A percentile compares a stretch with the other conserved stretches of the same genome.
Conservation (phyloP, 2,329 filamentous ascomycete genomes). For the Aureobasidium mangrovei region DNA sequence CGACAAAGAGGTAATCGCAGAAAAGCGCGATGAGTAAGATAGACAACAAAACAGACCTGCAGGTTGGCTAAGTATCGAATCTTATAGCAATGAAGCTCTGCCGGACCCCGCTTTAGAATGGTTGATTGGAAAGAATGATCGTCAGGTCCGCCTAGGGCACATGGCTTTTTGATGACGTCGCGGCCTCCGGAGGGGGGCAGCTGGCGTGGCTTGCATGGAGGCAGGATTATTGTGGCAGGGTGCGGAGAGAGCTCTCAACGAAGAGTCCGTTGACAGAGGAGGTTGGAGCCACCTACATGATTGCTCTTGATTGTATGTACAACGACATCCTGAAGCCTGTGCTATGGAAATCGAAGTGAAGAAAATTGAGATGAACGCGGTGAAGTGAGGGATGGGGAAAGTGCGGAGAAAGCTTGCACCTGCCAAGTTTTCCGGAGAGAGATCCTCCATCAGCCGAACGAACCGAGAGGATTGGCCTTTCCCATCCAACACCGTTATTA, state of each 20-base stretch:
- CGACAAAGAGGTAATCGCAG: background rate
- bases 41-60: conserved; percentile 4
- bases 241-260: background rate
- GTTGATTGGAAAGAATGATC: conserved; percentile 2
- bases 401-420: conserved; percentile 1
- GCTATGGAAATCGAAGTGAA: background rate
- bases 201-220: background rate
- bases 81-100: conserved; percentile 3
- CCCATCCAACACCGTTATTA: background rate
- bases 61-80: background rate
- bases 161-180: conserved; percentile 12
- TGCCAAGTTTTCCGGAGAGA: conserved; percentile 7
- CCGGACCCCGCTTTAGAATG: conserved; percentile 8
- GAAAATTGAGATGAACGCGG: background rate
- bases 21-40: background rate
- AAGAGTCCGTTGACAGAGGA: background rate
- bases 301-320: too few species aligned
- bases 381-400: background rate
- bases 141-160: conserved; percentile 4
- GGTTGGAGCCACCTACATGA: too few species aligned
- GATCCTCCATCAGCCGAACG: conserved; percentile 3
- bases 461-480: conserved; percentile 1
- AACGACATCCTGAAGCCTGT: background rate
- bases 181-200: conserved; percentile 3
- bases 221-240: background rate